Percentiles rank a stretch among this genome's conserved stretches.
These are phyloP conservation scores for Mimosa bimucronata DNA, from an alignment of 306 rosid species.

Conservation along the genomic window DNA sequence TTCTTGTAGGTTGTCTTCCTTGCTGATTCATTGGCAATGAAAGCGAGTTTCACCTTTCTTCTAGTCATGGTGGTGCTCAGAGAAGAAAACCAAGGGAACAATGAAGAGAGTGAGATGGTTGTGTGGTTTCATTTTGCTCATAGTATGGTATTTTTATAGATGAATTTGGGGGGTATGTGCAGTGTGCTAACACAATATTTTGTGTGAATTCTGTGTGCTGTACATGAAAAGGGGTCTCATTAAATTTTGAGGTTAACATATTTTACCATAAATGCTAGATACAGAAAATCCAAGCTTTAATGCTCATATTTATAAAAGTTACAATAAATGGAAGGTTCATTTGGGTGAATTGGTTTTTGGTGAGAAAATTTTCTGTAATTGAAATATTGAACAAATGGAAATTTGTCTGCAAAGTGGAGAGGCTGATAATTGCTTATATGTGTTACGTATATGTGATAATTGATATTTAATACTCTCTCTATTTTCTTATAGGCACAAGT, in stretches of 20 bases:
- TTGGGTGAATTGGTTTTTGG: neutral
- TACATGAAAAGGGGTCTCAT: neutral
- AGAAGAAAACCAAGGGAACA: slow-evolving; percentile 6
- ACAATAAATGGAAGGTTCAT: neutral
- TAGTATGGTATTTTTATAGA: neutral
- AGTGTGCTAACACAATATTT: neutral
- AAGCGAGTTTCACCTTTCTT: slow-evolving; percentile 30
- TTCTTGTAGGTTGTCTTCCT: slow-evolving; percentile 39
- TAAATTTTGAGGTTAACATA: neutral
- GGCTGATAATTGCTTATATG: no score
- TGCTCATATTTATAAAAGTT: neutral
- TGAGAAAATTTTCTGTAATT: neutral
- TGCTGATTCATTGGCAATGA: slow-evolving; percentile 33
- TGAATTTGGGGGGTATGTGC: neutral
- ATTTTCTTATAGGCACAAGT: no score
- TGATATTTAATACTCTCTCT: neutral
- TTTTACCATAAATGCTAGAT: neutral
- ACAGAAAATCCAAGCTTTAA: neutral
- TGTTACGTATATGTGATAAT: neutral
- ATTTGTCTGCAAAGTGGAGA: neutral
- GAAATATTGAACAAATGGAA: neutral
- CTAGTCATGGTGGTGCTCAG: slow-evolving; percentile 29
- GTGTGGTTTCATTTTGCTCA: neutral
- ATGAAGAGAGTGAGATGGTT: neutral
- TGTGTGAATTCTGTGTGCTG: neutral